These are phyloP conservation scores for Escallonia rubra DNA, from an alignment of 129 eudicot species.

Conservation along the genomic window DNA sequence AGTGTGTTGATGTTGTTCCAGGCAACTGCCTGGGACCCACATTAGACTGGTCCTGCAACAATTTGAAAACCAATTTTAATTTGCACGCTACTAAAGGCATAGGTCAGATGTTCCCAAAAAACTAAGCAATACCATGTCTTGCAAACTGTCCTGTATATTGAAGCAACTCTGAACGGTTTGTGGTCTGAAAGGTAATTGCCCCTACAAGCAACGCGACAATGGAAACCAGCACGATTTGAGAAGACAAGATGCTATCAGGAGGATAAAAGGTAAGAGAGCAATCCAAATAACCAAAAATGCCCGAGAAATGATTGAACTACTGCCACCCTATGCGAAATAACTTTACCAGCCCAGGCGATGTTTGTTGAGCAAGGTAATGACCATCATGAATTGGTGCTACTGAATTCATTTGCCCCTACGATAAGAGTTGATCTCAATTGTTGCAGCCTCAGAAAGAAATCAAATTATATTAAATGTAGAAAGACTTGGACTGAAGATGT, in stretches of 20 bases:
- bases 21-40: conserved; percentile 1
- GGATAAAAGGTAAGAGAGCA: too few species aligned
- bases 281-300: neutral
- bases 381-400: conserved; percentile 11
- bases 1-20: conserved; percentile 9
- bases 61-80: neutral
- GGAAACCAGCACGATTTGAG: too few species aligned
- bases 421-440: neutral
- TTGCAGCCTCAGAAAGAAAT: neutral
- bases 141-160: conserved; percentile 8
- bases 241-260: neutral
- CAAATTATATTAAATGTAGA: neutral
- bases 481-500: neutral
- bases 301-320: neutral
- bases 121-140: conserved; percentile 7
- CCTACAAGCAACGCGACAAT: conserved; percentile 11
- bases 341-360: conserved; percentile 16
- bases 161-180: conserved; percentile 15
- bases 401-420: conserved; percentile 9
- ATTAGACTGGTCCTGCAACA: conserved; percentile 6
- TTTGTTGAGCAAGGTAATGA: conserved; percentile 15
- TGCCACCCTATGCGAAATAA: too few species aligned
- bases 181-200: conserved; percentile 19
- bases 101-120: neutral
- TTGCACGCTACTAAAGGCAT: too few species aligned